Evolutionary conservation across 2,329 filamentous ascomycete genomes (phyloP).

Genomic region (Beauveria medogensis): DNA sequence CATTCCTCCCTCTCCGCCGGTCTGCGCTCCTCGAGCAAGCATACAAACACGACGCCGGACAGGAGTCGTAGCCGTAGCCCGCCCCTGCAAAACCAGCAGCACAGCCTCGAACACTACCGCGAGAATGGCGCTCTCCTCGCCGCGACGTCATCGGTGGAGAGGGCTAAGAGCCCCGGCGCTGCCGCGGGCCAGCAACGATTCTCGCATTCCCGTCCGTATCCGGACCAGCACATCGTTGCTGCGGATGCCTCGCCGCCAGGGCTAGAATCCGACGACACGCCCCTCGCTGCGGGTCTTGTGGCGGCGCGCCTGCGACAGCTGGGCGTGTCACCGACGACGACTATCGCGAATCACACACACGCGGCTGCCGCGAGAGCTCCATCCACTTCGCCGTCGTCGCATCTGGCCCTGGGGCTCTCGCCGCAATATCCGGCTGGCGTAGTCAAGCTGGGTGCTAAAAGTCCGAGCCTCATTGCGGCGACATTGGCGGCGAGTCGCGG

Average conservation of each 20-base stretch:
- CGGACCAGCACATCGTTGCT: conserved; percentile 22
- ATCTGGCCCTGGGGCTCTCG: not conserved
- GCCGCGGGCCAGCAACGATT: conserved; percentile 14
- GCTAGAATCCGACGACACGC: conserved; percentile 13
- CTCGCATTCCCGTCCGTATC: conserved; percentile 19
- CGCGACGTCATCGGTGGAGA: conserved; percentile 28
- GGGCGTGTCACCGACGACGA: conserved; percentile 11
- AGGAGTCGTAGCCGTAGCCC: conserved; percentile 13
- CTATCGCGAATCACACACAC: not conserved
- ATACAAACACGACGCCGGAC: not conserved
- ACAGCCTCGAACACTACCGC: conserved; percentile 7
- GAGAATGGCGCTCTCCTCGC: conserved; percentile 36
- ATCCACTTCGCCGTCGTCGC: conserved; percentile 5
- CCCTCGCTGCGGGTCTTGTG: conserved; percentile 13
- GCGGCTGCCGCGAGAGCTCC: conserved; percentile 6
- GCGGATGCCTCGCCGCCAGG: conserved; percentile 28
- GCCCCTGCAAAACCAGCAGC: conserved; percentile 15
- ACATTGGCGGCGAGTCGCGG: conserved; percentile 50
- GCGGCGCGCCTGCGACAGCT: conserved; percentile 20
- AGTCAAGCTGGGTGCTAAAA: conserved; percentile 33
- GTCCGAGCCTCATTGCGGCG: conserved; percentile 47
- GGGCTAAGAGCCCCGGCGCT: conserved; percentile 7
- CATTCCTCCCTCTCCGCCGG: not conserved
- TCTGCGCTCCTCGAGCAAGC: not conserved
- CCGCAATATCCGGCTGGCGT: conserved; percentile 1